Conservation (phyloP, 2,329 filamentous ascomycete species). For the Penicillium sp. region DNA sequence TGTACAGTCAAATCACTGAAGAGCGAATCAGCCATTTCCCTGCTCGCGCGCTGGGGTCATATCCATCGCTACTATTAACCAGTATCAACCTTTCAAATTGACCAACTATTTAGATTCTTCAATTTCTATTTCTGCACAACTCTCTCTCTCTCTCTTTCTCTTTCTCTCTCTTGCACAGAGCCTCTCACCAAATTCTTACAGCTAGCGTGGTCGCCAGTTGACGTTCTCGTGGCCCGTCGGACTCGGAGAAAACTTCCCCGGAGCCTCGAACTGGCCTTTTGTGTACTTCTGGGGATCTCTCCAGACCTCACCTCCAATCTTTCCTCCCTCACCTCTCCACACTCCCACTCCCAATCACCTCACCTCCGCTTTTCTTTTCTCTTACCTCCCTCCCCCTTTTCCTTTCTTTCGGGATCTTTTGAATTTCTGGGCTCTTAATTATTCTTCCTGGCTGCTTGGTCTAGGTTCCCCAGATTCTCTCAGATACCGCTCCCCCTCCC, state of each 20-base stretch:
- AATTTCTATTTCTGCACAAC: background rate
- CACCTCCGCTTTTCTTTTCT: constrained; percentile 23
- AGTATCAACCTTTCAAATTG: background rate
- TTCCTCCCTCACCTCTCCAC: constrained; percentile 25
- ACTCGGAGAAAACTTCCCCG: constrained; percentile 36
- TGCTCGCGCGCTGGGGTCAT: background rate
- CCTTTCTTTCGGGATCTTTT: constrained; percentile 19
- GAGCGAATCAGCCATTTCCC: background rate
- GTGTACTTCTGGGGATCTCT: constrained; percentile 35
- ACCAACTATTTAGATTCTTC: background rate
- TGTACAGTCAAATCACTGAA: background rate
- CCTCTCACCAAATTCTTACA: background rate
- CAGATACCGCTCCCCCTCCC: constrained; percentile 14
- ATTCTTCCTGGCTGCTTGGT: constrained; percentile 30
- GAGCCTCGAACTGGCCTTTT: constrained; percentile 38
- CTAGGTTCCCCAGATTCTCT: constrained; percentile 13
- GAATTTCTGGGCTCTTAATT: constrained; percentile 26
- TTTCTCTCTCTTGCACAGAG: background rate
- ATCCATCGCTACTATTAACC: background rate
- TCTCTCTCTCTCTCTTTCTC: too few species aligned
- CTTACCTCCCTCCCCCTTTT: constrained; percentile 17
- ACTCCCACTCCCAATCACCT: constrained; percentile 17
- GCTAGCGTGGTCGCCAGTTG: background rate
- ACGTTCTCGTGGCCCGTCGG: constrained; percentile 21
- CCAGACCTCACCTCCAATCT: constrained; percentile 24